These are phyloP conservation scores for Ananas comosus DNA, from an alignment of 176 grass and related monocot species.

Conservation along the genomic window DNA sequence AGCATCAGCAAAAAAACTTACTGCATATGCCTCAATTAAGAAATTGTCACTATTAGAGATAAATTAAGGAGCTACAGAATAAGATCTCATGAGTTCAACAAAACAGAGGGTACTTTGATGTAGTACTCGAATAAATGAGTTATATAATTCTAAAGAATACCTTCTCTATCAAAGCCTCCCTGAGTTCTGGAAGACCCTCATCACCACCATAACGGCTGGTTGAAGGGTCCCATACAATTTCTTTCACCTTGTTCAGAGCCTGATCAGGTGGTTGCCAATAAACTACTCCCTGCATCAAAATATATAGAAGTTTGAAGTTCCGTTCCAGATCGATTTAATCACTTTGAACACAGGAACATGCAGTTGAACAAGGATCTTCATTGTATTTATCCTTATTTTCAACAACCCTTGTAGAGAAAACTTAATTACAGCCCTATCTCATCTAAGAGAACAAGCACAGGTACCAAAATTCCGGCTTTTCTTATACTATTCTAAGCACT, in stretches of 20 bases:
- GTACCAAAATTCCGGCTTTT: no score
- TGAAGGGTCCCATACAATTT: constrained; percentile 61
- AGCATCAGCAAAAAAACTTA: no score
- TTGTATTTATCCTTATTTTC: constrained; percentile 3
- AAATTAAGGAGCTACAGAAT: no score
- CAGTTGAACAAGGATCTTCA: neutral
- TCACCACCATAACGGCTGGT: constrained; percentile 80
- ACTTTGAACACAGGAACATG: constrained; percentile 3
- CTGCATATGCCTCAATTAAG: no score
- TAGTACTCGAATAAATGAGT: neutral
- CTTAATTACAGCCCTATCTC: neutral
- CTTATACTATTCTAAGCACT: no score
- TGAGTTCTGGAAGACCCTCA: constrained; percentile 81
- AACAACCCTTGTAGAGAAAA: neutral
- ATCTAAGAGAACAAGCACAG: neutral
- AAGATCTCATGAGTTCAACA: no score
- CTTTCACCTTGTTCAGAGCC: constrained; percentile 61
- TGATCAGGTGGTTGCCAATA: constrained; percentile 88
- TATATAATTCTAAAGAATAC: constrained; percentile 34
- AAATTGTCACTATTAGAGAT: no score
- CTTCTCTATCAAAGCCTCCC: constrained; percentile 75
- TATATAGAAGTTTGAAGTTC: neutral
- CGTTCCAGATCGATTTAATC: neutral
- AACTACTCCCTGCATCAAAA: constrained; percentile 67
- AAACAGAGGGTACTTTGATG: neutral